Evolutionary conservation across 2,329 filamentous ascomycete species (phyloP), one percentile per base, ranked within the genome.

Genomic region (Catunica adiposa): DNA sequence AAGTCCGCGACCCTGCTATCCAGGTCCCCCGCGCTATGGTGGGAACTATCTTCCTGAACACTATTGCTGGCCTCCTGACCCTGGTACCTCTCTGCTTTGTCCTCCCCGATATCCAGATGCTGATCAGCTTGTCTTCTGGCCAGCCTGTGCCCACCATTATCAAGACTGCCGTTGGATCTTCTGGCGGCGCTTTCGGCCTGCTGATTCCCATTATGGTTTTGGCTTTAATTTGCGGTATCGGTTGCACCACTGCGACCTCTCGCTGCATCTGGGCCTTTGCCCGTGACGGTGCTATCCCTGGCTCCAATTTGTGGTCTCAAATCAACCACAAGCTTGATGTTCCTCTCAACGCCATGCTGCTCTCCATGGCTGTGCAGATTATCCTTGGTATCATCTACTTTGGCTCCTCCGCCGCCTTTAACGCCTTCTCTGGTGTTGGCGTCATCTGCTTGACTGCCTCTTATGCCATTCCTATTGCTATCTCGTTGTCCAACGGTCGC

Each of bases 1-100:
- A 86, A 66, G 82, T 85, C 11, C 72, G 76, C 63, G 69, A 79
- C 51, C 83, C 83, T 3, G 72, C 79, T 0, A 77, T 73, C 1
- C 83, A 86, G 65, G 82, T 86, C 6, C 82, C 83, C 61, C 83
- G 82, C 66, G 83, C 83, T 62, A 84, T 87, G 79, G 80, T 85
- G 48, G 71, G 71, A 54, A 83, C 82, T 60, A 74, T 86, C 61
- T 61, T 80, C 61, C 73, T 86, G 67, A 86, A 86, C 72, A 78
- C 75, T 52, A 63, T 83, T 60, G 77, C 75, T 59, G 83, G 83
- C 42, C 71, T 86, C 25, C 67, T 86, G 60, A 84, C 84, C 69
- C 70, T 86, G 61, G 74, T 87, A 56, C 81, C 82, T 1, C 69
- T 86, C 56, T 71, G 82, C 61, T 86, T 85, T 65, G 80, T 86